Evolutionary conservation across 345 rosid species (phyloP).

Genomic region (Salix exigua): DNA sequence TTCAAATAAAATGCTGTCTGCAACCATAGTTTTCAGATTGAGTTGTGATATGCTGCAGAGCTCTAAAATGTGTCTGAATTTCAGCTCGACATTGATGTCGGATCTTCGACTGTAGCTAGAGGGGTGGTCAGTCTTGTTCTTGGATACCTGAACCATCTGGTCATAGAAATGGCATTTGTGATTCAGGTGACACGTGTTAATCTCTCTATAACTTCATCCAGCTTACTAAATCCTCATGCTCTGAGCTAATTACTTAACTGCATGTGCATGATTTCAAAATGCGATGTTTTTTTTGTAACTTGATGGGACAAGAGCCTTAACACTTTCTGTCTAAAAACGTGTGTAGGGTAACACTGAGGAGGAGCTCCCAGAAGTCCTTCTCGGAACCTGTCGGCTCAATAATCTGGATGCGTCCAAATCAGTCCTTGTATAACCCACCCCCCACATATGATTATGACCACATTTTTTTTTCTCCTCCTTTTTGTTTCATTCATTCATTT

Average conservation of each 20-base stretch:
- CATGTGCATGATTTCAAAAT: not conserved
- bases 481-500: not conserved
- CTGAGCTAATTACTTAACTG: no score
- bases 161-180: constrained; percentile 89
- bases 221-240: no score
- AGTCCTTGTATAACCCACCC: constrained; percentile 18
- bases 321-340: not conserved
- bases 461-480: not conserved
- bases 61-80: not conserved
- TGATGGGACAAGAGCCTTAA: not conserved
- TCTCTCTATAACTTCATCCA: no score
- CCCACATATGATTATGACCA: constrained; percentile 11
- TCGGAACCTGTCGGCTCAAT: constrained; percentile 82
- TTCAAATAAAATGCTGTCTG: not conserved
- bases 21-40: not conserved
- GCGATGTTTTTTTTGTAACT: no score
- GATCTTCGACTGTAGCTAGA: constrained; percentile 89
- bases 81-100: constrained; percentile 77
- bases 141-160: constrained; percentile 78
- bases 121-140: constrained; percentile 77
- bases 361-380: constrained; percentile 79
- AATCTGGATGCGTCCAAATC: constrained; percentile 65
- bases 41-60: not conserved
- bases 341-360: constrained; percentile 76
- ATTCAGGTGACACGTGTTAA: constrained; percentile 50